Evolutionary conservation across 805 yeast species (phyloP).

Genomic region (Pachysolen tannophilus): DNA sequence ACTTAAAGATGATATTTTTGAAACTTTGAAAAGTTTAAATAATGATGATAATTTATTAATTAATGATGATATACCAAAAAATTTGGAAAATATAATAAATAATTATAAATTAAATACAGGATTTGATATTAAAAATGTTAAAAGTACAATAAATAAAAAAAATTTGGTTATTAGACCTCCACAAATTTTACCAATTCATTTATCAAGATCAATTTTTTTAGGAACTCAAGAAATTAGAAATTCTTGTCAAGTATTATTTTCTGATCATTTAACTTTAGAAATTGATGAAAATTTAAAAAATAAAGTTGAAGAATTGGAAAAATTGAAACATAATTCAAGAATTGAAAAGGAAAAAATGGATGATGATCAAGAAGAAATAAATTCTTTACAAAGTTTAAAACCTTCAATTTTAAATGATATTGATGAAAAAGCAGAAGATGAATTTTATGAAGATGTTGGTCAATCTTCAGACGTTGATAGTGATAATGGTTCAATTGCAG

Average conservation of each 20-base stretch:
- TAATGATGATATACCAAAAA: slow-evolving; percentile 57
- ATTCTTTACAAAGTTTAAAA: slow-evolving; percentile 1
- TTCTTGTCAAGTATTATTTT: slow-evolving; percentile 62
- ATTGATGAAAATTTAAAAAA: slow-evolving; percentile 31
- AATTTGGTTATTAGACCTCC: slow-evolving; percentile 62
- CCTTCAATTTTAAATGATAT: slow-evolving; percentile 10
- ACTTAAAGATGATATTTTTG: slow-evolving; percentile 24
- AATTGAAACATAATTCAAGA: slow-evolving; percentile 20
- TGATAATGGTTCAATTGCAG: slow-evolving; percentile 9
- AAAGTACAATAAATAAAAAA: slow-evolving; percentile 61
- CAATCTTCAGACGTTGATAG: slow-evolving; percentile 15
- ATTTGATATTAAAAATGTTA: slow-evolving; percentile 35
- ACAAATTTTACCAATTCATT: slow-evolving; percentile 63
- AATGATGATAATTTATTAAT: slow-evolving; percentile 34
- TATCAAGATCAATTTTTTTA: slow-evolving; percentile 74
- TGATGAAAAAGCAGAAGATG: slow-evolving; percentile 17
- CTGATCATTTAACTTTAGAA: slow-evolving; percentile 41
- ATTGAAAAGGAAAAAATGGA: slow-evolving; percentile 28
- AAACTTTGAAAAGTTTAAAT: slow-evolving; percentile 27
- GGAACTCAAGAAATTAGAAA: slow-evolving; percentile 66
- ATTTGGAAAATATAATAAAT: slow-evolving; percentile 38
- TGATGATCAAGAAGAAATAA: slow-evolving; percentile 5
- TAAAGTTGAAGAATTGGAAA: slow-evolving; percentile 9
- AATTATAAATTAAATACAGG: slow-evolving; percentile 33
- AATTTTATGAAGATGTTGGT: slow-evolving; percentile 15